Evolutionary conservation across 2,329 filamentous ascomycete species (phyloP).

Genomic region (Exophiala alcalophila): DNA sequence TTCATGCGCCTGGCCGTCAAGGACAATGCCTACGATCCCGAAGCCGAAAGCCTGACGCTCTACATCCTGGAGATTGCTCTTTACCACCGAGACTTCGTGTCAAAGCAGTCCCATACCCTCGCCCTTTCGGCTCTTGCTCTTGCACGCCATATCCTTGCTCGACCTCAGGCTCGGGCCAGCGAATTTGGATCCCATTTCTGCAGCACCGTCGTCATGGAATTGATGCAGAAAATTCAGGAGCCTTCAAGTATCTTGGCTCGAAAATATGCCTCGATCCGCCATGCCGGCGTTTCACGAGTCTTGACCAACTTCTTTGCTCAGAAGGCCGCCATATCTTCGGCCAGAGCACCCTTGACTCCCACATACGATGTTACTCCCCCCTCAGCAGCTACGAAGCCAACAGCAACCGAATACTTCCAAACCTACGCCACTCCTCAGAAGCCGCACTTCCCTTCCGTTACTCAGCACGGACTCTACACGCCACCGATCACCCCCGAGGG

Average conservation of each 20-base stretch:
- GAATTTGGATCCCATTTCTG: constrained; percentile 66
- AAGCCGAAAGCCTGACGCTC: constrained; percentile 89
- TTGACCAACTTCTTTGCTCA: constrained; percentile 66
- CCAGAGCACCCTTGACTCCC: constrained; percentile 31
- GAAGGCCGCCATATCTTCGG: constrained; percentile 54
- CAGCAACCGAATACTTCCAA: constrained; percentile 25
- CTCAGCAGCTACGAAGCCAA: constrained; percentile 24
- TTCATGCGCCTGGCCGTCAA: constrained; percentile 85
- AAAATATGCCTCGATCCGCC: constrained; percentile 66
- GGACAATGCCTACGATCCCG: constrained; percentile 70
- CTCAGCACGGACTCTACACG: constrained; percentile 44
- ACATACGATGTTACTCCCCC: constrained; percentile 38
- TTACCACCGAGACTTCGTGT: constrained; percentile 96
- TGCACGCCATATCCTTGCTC: constrained; percentile 78
- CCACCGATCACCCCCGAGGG: constrained; percentile 45
- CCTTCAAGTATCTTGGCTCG: constrained; percentile 65
- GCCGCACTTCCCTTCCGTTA: constrained; percentile 24
- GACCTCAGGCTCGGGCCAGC: constrained; percentile 69
- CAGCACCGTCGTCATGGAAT: constrained; percentile 53
- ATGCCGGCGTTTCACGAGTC: constrained; percentile 62
- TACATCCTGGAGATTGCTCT: constrained; percentile 94
- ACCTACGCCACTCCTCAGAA: constrained; percentile 29
- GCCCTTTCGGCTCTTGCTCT: constrained; percentile 83
- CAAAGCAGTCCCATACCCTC: constrained; percentile 84
- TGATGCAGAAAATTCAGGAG: constrained; percentile 64